Base-by-base conservation (phyloP, 148 eudicot species). In the Diospyros kaki region DNA sequence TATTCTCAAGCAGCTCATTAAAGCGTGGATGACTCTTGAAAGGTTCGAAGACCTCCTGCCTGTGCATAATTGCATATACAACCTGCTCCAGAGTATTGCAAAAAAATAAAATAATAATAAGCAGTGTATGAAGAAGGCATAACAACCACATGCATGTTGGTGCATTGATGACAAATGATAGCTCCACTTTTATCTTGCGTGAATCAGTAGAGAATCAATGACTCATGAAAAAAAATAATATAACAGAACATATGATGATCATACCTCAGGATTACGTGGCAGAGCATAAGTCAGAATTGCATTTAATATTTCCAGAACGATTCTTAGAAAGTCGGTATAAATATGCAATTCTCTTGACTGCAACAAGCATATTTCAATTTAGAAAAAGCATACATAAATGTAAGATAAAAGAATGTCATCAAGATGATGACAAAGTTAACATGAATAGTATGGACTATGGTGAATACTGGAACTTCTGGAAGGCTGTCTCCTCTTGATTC, bases 261-360 rank as follows among this genome's bases (percentile, higher is more conserved):
- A 64, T 87, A 94, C 98, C 98, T 94, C 98, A 41, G 98, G 98
- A 81, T 94, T 94, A 63, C 91, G 90, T 2, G 98, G 97, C 73
- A 94, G 83, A 69, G 98, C 89, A 82, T 89, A 94, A 52, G 96
- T 92, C 78, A 94, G 82, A 48, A 94, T 94, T 5, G 94, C 90
- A 80, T 92, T 94, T 59, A 94, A 61, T 84, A 92, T 92, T 85
- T 94, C 98, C 76, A 94, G 87, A 63, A 94, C 98, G 53, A 89
- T 87, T 50, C 97, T 86, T 79, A 94, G 75, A 80, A 94, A 92
- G 80, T 94, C 98, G 1, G 98, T 90, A 78, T 89, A 90, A 60
- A 92, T 89, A 84, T 94, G 97, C 87, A 94, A 76, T 79, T 94
- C 98, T 72, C 88, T 83, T 39, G 92, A 84, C 98, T 92, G 97